These are phyloP conservation scores for Stagonosporopsis vannaccii DNA, from an alignment of 2,329 filamentous ascomycete species.

Conservation along the genomic window DNA sequence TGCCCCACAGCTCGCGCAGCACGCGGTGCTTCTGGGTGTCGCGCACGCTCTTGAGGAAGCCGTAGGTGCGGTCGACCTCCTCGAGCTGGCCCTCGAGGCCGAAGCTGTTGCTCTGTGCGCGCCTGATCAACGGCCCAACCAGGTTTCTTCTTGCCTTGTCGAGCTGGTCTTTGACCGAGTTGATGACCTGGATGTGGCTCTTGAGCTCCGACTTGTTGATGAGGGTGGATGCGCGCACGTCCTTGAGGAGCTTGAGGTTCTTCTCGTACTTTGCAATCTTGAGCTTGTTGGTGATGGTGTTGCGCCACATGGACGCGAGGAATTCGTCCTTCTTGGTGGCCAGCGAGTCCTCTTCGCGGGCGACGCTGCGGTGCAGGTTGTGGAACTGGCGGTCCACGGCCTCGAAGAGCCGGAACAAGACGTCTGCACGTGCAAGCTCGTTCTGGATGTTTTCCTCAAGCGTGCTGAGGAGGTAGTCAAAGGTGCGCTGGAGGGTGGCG, in stretches of 20 bases:
- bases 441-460: conserved; percentile 88
- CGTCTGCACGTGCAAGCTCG: conserved; percentile 80
- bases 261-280: conserved; percentile 90
- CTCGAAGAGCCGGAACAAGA: conserved; percentile 89
- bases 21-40: conserved; percentile 83
- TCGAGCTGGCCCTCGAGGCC: conserved; percentile 85
- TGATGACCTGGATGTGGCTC: conserved; percentile 83
- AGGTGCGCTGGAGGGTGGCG: conserved; percentile 82
- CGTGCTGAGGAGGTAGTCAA: conserved; percentile 83
- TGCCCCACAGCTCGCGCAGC: conserved; percentile 73
- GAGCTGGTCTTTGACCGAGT: conserved; percentile 84
- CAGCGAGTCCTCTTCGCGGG: conserved; percentile 81
- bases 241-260: conserved; percentile 80
- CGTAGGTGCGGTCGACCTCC: conserved; percentile 80
- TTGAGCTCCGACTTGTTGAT: conserved; percentile 86
- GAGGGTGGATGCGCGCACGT: conserved; percentile 82
- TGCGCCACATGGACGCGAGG: conserved; percentile 84
- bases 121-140: conserved; percentile 81
- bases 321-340: conserved; percentile 82
- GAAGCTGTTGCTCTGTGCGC: conserved; percentile 71
- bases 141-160: conserved; percentile 85
- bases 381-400: conserved; percentile 89
- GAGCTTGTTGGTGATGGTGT: conserved; percentile 78
- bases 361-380: conserved; percentile 83
- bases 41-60: conserved; percentile 76